Evolutionary conservation across 805 yeast species (phyloP).

Genomic region (Myxozyma neotropica): DNA sequence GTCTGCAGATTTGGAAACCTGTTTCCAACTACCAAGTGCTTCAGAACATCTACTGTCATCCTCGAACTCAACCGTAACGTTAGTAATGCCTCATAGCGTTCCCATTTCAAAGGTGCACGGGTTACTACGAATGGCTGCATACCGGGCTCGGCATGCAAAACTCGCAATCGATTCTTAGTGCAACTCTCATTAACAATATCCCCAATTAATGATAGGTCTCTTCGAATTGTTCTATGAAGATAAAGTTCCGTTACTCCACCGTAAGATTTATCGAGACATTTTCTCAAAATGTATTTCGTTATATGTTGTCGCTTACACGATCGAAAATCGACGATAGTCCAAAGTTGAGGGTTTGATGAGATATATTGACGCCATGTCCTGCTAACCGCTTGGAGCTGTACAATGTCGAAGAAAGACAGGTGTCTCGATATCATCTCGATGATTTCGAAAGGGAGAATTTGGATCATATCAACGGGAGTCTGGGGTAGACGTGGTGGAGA

Average conservation of each 20-base stretch:
- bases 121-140: neutral
- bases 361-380: conserved; percentile 11
- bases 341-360: neutral
- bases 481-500: neutral
- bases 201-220: neutral
- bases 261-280: neutral
- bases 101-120: neutral
- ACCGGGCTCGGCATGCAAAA: neutral
- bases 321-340: conserved; percentile 18
- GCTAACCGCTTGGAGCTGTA: conserved; percentile 7
- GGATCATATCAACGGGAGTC: neutral
- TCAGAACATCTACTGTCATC: neutral
- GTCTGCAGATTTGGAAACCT: conserved; percentile 2
- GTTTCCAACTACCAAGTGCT: neutral
- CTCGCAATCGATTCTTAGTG: neutral
- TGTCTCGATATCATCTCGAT: conserved; percentile 6
- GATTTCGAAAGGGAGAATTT: conserved; percentile 18
- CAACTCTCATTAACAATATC: neutral
- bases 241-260: neutral
- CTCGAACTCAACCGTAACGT: neutral
- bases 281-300: neutral
- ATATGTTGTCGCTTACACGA: neutral
- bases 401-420: conserved; percentile 8
- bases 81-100: neutral
- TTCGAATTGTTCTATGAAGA: neutral